These are phyloP conservation scores for Seiridium cupressi DNA, from an alignment of 2,329 filamentous ascomycete species.

Conservation along the genomic window DNA sequence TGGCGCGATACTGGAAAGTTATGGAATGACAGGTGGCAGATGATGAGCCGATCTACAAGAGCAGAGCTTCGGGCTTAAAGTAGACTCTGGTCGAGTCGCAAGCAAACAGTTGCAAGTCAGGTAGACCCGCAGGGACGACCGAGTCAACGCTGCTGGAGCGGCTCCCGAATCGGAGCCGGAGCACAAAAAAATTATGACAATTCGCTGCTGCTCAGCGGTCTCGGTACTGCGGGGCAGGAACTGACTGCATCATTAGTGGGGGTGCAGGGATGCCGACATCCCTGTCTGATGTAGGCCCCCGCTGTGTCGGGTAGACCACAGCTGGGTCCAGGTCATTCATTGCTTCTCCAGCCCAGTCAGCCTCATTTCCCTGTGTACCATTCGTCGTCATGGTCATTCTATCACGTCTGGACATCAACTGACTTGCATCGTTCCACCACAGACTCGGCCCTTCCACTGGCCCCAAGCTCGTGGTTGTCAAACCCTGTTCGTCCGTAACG, in stretches of 20 bases:
- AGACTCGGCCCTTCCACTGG: too few relatives aligned
- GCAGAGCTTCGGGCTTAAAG: background rate
- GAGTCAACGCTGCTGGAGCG: background rate
- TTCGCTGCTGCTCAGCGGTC: background rate
- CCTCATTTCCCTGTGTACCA: too few relatives aligned
- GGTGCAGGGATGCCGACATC: background rate
- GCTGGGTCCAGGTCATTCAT: too few relatives aligned
- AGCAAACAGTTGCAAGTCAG: background rate
- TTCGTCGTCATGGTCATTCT: too few relatives aligned
- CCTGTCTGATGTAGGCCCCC: too few relatives aligned
- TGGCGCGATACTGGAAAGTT: background rate
- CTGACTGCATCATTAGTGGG: constrained; percentile 3
- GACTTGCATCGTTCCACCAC: too few relatives aligned
- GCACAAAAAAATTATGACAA: constrained; percentile 6
- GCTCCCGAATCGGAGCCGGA: constrained; percentile 1
- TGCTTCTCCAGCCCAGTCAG: too few relatives aligned
- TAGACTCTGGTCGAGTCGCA: background rate
- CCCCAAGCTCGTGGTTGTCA: too few relatives aligned
- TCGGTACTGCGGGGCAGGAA: background rate
- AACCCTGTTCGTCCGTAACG: too few relatives aligned
- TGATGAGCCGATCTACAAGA: background rate
- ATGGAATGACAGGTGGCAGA: background rate
- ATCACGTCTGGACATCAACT: too few relatives aligned
- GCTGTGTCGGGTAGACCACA: too few relatives aligned
- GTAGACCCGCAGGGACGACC: background rate